These are phyloP conservation scores for Hemisphaericaspora lyxosophila DNA, from an alignment of 1,139 yeast genomes.

Conservation along the genomic window DNA sequence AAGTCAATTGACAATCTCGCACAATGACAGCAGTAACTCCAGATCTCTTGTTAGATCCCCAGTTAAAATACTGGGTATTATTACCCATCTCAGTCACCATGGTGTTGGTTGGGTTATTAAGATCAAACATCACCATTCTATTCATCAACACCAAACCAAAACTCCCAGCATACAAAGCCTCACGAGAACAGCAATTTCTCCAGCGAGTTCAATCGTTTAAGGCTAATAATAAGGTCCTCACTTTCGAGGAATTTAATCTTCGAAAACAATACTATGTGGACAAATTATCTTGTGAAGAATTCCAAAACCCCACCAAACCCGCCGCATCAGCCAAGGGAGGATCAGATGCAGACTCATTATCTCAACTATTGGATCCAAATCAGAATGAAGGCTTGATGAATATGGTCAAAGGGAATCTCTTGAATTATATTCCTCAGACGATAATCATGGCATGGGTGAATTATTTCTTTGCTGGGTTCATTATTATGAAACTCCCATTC, in stretches of 20 bases:
- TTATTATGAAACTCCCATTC: conserved; percentile 58
- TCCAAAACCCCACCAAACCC: conserved; percentile 9
- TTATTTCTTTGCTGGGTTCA: conserved; percentile 89
- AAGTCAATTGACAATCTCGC: too few relatives aligned
- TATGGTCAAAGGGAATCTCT: conserved; percentile 78
- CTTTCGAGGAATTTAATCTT: conserved; percentile 44
- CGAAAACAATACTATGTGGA: conserved; percentile 47
- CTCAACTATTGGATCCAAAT: conserved; percentile 70
- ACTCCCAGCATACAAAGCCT: conserved; percentile 47
- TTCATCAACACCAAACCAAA: conserved; percentile 52
- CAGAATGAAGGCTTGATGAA: conserved; percentile 74
- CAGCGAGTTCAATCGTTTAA: conserved; percentile 56
- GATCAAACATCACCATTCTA: conserved; percentile 67
- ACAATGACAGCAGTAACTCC: conserved; percentile 18
- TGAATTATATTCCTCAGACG: conserved; percentile 88
- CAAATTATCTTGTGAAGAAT: conserved; percentile 52
- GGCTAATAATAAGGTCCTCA: conserved; percentile 46
- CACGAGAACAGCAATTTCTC: conserved; percentile 65
- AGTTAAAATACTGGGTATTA: conserved; percentile 84
- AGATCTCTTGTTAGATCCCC: conserved; percentile 67
- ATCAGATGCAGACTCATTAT: conserved; percentile 47
- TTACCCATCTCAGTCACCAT: conserved; percentile 86
- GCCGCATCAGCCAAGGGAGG: conserved; percentile 47
- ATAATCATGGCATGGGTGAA: conserved; percentile 96
- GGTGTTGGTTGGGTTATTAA: conserved; percentile 83